Evolutionary conservation across 2,329 filamentous ascomycete genomes (phyloP).

Genomic region (Trichoderma afroharzianum): DNA sequence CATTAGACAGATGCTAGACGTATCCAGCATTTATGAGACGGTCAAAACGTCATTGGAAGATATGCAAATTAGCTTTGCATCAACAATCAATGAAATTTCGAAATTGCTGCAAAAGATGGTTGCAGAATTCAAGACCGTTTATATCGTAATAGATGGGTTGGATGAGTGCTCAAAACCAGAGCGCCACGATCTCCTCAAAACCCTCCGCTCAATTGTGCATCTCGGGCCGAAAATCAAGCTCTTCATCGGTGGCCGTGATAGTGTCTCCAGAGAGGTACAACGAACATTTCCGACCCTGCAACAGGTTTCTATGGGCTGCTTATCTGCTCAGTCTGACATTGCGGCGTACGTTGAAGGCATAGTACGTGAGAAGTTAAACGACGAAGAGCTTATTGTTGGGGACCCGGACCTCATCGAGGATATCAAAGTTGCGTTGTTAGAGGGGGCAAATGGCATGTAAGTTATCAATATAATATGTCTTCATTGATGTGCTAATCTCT

Average conservation of each 20-base stretch:
- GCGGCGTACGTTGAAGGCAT: constrained; percentile 15
- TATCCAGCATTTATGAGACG: not conserved
- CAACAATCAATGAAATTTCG: not conserved
- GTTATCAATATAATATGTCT: no score
- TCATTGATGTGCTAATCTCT: not conserved
- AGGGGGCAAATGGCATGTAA: constrained; percentile 35
- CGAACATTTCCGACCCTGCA: constrained; percentile 4
- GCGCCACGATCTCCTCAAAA: constrained; percentile 13
- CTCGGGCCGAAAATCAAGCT: constrained; percentile 20
- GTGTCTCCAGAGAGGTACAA: constrained; percentile 20
- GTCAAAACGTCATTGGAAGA: not conserved
- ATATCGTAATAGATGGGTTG: constrained; percentile 33
- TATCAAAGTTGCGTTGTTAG: constrained; percentile 27
- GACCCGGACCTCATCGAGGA: constrained; percentile 23
- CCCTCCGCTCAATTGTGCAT: not conserved
- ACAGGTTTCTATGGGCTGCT: constrained; percentile 9
- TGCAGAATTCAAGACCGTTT: not conserved
- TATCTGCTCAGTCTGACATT: constrained; percentile 9
- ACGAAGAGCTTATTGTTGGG: constrained; percentile 20
- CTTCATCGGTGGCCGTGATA: constrained; percentile 30
- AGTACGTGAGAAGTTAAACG: constrained; percentile 8
- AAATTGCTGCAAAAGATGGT: not conserved
- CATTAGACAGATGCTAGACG: constrained; percentile 13
- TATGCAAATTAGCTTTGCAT: not conserved
- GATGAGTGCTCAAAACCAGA: constrained; percentile 31